Base-by-base conservation (phyloP, 2,329 filamentous ascomycete genomes). In the Cytospora piceae region DNA sequence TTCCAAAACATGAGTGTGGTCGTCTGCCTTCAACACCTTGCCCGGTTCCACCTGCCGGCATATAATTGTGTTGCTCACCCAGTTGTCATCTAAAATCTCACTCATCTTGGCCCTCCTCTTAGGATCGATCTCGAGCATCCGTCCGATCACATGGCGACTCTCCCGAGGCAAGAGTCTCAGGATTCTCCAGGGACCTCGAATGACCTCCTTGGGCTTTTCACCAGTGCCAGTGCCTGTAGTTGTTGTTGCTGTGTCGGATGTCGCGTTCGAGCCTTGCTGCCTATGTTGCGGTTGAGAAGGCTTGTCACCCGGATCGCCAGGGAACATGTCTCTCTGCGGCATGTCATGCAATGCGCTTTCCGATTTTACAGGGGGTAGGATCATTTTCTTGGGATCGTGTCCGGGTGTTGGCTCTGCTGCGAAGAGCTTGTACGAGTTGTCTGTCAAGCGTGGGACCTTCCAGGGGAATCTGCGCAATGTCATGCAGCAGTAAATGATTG, bases 401-500 rank as follows among this genome's bases (percentile, higher is more conserved):
- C 90, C 91, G 0, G 91, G 90, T 3, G 93, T 92, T 1, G 94
- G 94, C 9, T 91, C 85, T 1, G 95, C 88, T 17, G 94, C 89
- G 75, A 99, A 99, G 1, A 99, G 85, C 73, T 94, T 94, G 79
- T 92, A 99, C 0, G 93, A 97, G 76, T 96, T 98, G 76, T 99
- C 95, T 4, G 92, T 92, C 75, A 93, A 81, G 51, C 94, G 88
- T 5, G 95, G 95, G 42, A 96, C 89, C 80, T 99, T 99, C 95
- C 95, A 99, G 0, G 95, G 95, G 74, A 99, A 99, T 42, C 95
- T 84, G 27, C 95, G 87, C 52, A 99, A 82, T 6, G 93, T 95
- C 95, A 99, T 99, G 81, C 95, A 99, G 78, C 95, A 98, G 79
- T 94, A 99, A 63, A 99, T 98, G 72, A 99, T 99, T 22, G 94